Conservation (phyloP, 2,329 filamentous ascomycete species). For the Xylaria sp. region DNA sequence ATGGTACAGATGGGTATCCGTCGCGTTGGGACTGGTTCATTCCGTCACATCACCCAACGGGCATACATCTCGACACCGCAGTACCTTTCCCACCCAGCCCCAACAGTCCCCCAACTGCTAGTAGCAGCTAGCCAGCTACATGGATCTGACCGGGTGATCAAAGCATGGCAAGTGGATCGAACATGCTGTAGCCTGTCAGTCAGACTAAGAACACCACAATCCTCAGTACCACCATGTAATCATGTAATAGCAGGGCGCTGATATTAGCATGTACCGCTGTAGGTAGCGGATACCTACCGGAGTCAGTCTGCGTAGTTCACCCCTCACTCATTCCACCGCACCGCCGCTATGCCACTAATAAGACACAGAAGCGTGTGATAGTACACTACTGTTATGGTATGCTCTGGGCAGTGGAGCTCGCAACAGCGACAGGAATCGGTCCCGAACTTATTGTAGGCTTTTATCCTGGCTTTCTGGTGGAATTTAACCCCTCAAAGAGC, state of each 20-base stretch:
- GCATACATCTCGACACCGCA: too few relatives aligned
- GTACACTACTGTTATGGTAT: neutral
- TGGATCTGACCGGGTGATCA: conserved; percentile 24
- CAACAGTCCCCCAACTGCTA: neutral
- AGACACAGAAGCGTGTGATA: neutral
- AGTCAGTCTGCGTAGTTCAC: neutral
- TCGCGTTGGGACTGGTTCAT: conserved; percentile 43
- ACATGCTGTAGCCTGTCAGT: conserved; percentile 27
- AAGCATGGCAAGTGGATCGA: conserved; percentile 46
- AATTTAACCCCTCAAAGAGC: neutral
- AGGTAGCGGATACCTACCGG: neutral
- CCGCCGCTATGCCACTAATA: neutral
- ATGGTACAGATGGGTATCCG: conserved; percentile 41
- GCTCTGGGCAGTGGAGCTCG: neutral
- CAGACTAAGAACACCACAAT: conserved; percentile 35
- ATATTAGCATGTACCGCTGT: conserved; percentile 5
- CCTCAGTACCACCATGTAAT: neutral
- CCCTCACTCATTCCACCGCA: neutral
- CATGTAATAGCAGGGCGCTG: conserved; percentile 1
- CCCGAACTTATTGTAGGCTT: neutral
- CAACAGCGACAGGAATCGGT: conserved; percentile 3
- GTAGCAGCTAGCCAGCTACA: conserved; percentile 9
- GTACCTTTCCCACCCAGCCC: conserved; percentile 26
- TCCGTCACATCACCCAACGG: conserved; percentile 36
- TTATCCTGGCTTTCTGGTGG: neutral